Evolutionary conservation across 495 filamentous ascomycete species (phyloP), one percentile per base, ranked within the genome.

Genomic region (Clavariopsis aquatica): DNA sequence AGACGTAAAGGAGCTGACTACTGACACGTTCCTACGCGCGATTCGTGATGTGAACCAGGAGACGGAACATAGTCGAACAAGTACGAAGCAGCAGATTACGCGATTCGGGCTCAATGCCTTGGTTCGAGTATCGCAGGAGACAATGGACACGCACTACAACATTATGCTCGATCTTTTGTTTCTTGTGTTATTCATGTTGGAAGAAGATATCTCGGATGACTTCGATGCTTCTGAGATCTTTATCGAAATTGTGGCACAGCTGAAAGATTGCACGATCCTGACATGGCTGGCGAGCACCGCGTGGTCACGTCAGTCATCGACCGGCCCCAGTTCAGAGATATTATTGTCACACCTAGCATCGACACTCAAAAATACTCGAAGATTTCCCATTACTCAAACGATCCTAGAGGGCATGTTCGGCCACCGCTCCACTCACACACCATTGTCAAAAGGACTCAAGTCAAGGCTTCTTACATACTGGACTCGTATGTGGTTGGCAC

Each of bases 91-190:
- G 80, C 64, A 77, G 73, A 60, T 84, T 78, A 27, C 56, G 73
- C 79, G 53, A 74, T 86, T 52, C 70, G 93, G 93, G 13, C 82
- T 84, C 2, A 88, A 84, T 62, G 77, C 90, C 5, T 78, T 92
- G 10, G 81, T 95, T 9, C 86, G 83, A 28, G 87, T 88, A 22
- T 85, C 89, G 2, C 88, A 93, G 68, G 94, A 98, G 71, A 86
- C 86, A 13, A 83, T 92, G 24, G 78, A 86, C 49, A 72, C 88
- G 6, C 85, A 88, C 61, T 84, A 83, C 65, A 82, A 83, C 34
- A 79, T 93, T 17, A 84, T 95, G 17, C 85, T 91, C 49, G 88
- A 91, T 72, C 82, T 97, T n/a, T 73, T 96, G 1, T 79, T 92
- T n/a, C 78, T 97, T 4, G 81, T 94, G 12, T 81, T 92, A 19